Evolutionary conservation across 306 rosid species (phyloP).

Genomic region (Glycine soja): DNA sequence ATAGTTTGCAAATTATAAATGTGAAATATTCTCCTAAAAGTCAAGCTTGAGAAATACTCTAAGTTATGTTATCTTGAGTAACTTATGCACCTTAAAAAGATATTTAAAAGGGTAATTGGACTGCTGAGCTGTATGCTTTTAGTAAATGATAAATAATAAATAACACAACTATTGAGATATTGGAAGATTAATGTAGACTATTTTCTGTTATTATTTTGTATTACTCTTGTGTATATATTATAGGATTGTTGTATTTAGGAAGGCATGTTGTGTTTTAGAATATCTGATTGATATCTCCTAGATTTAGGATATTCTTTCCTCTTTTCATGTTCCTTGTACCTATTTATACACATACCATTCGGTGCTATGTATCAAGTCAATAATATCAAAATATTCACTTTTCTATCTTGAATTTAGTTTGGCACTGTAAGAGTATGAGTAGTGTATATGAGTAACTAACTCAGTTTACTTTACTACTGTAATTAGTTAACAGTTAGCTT

Average conservation of each 20-base stretch:
- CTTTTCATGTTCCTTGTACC: background rate
- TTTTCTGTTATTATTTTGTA: background rate
- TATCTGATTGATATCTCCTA: background rate
- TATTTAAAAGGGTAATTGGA: background rate
- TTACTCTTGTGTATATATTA: background rate
- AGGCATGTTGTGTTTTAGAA: background rate
- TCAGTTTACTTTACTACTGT: too few species aligned
- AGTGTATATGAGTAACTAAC: too few species aligned
- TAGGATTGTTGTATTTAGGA: background rate
- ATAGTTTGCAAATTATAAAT: constrained; percentile 20
- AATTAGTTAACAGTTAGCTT: too few species aligned
- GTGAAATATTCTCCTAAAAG: background rate
- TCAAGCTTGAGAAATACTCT: background rate
- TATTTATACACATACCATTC: background rate
- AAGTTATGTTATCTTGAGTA: background rate
- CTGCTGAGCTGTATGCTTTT: background rate
- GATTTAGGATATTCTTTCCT: background rate
- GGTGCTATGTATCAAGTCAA: too few species aligned
- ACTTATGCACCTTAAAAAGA: background rate
- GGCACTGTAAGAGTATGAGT: too few species aligned
- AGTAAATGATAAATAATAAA: background rate
- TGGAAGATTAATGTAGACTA: background rate
- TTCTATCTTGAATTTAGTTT: too few species aligned
- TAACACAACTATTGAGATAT: background rate
- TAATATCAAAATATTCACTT: too few species aligned